phyloP scores from a whole-genome alignment of 2,329 filamentous ascomycete species.

The Fusarium bactridioides region DNA sequence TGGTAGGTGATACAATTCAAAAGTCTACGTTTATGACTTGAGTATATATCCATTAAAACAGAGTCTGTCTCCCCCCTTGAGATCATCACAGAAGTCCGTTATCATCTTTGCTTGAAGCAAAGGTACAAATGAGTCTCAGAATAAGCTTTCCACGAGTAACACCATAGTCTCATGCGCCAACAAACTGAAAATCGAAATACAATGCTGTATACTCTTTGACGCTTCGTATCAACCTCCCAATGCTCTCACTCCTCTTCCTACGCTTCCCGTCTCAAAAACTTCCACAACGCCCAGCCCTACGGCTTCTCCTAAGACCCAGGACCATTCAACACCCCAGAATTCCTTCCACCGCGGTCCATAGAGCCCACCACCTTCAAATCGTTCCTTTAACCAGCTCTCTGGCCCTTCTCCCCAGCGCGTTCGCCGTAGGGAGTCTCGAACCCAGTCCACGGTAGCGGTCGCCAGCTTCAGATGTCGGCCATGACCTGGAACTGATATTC shows the following conservation, averaged over 20 bases:
- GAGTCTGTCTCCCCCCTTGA: not conserved
- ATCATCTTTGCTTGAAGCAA: not conserved
- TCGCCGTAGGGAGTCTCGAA: constrained; percentile 65
- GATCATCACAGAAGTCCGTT: not conserved
- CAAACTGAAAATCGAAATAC: not conserved
- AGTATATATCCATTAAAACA: not conserved
- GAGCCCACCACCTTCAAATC: constrained; percentile 71
- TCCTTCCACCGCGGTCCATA: constrained; percentile 65
- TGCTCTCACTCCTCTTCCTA: constrained; percentile 71
- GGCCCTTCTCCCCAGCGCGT: constrained; percentile 70
- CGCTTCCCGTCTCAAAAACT: constrained; percentile 76
- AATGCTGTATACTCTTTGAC: not conserved
- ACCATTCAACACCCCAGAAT: constrained; percentile 74
- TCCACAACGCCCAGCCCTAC: constrained; percentile 75
- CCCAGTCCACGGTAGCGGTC: constrained; percentile 66
- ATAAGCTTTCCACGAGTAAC: not conserved
- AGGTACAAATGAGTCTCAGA: not conserved
- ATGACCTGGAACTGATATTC: constrained; percentile 71
- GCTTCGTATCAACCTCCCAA: constrained; percentile 40
- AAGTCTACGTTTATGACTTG: not conserved
- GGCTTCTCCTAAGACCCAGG: constrained; percentile 76
- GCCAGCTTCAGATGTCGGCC: constrained; percentile 74
- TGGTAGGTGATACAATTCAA: not conserved
- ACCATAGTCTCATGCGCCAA: not conserved
- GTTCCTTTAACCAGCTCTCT: constrained; percentile 67